phyloP scores from a whole-genome alignment of 2,329 filamentous ascomycete species.

The Lasiodiplodia gonubiensis region DNA sequence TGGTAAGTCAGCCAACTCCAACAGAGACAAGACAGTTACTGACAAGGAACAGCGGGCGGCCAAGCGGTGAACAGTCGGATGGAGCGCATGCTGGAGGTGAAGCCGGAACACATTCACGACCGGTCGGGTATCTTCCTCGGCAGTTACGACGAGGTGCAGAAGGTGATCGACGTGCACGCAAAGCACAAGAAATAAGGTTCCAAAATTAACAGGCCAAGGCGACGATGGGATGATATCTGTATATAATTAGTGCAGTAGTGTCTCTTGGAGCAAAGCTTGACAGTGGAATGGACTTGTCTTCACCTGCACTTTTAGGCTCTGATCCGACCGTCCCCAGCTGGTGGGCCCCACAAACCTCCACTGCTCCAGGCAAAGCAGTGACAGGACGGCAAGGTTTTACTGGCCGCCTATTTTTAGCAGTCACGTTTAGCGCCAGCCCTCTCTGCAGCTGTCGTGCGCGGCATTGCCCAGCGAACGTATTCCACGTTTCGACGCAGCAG shows the following conservation, averaged over 20 bases:
- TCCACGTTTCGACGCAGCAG: constrained; percentile 6
- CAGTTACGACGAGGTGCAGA: constrained; percentile 92
- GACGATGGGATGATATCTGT: neutral
- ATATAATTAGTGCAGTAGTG: constrained; percentile 10
- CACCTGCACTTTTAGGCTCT: constrained; percentile 19
- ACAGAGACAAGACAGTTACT: constrained; percentile 29
- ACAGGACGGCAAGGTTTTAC: neutral
- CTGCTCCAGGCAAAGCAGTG: neutral
- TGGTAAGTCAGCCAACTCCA: constrained; percentile 64
- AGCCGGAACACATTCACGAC: constrained; percentile 93
- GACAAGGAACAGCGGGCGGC: constrained; percentile 71
- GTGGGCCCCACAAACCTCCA: neutral
- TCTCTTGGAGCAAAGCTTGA: constrained; percentile 17
- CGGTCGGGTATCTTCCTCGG: constrained; percentile 95
- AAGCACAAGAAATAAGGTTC: constrained; percentile 44
- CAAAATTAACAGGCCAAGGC: neutral
- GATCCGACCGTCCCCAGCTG: too few relatives aligned
- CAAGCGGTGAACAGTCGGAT: constrained; percentile 91
- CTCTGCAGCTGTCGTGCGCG: neutral
- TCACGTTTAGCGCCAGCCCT: constrained; percentile 18
- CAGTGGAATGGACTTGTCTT: constrained; percentile 4
- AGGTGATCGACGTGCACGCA: constrained; percentile 85
- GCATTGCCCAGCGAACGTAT: neutral
- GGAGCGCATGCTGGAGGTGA: constrained; percentile 85
- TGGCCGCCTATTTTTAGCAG: constrained; percentile 22